Conservation (phyloP, 1,284 basidiomycete species). For the Sutorius eximius region DNA sequence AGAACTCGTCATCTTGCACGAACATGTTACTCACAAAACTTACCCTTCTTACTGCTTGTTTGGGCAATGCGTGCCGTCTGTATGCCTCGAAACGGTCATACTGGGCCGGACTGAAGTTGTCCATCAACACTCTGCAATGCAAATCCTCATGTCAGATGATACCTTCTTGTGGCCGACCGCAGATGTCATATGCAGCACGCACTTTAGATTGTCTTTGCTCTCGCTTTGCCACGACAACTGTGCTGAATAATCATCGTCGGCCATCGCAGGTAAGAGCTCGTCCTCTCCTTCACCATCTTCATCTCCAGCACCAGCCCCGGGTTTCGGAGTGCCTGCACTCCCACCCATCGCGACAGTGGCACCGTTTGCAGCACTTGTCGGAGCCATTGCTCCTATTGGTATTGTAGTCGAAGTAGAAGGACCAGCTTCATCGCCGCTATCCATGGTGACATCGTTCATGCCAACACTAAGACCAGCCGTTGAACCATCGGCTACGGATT, state of each 20-base stretch:
- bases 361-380: background rate
- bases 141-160: slow-evolving; percentile 5
- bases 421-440: slow-evolving; percentile 22
- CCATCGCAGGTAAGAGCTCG: slow-evolving; percentile 76
- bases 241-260: slow-evolving; percentile 81
- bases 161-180: background rate
- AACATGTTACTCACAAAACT: slow-evolving; percentile 4
- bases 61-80: slow-evolving; percentile 78
- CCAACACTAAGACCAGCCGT: slow-evolving; percentile 1
- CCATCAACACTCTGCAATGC: slow-evolving; percentile 72
- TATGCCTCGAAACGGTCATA: slow-evolving; percentile 90
- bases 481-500: slow-evolving; percentile 3
- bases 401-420: slow-evolving; percentile 10
- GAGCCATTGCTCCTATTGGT: background rate
- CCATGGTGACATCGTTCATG: slow-evolving; percentile 11
- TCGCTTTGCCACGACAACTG: slow-evolving; percentile 78
- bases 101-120: slow-evolving; percentile 81
- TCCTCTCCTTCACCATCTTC: slow-evolving; percentile 66
- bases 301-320: slow-evolving; percentile 22
- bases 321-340: slow-evolving; percentile 16
- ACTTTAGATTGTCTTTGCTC: slow-evolving; percentile 84
- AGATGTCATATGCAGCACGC: slow-evolving; percentile 19
- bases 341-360: background rate
- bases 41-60: slow-evolving; percentile 80
- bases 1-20: background rate